These are phyloP conservation scores for Gelatoporia subvermispora DNA, from an alignment of 768 basidiomycete species.

Conservation along the genomic window DNA sequence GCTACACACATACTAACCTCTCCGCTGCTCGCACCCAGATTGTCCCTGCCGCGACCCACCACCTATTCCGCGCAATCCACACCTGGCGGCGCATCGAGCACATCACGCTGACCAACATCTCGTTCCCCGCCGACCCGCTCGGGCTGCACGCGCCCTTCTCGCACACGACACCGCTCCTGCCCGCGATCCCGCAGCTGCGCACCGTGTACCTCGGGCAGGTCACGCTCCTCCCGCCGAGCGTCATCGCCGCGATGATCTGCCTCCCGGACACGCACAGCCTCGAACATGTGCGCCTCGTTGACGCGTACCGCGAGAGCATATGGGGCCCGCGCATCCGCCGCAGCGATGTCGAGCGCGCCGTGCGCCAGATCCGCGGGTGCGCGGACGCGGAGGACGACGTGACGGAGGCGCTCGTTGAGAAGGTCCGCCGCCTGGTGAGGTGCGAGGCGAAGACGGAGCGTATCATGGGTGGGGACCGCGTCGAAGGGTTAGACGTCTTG, in stretches of 20 bases:
- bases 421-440: constrained; percentile 35
- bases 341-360: constrained; percentile 41
- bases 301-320: constrained; percentile 51
- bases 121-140: constrained; percentile 28
- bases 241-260: constrained; percentile 34
- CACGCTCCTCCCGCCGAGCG: constrained; percentile 37
- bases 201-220: constrained; percentile 47
- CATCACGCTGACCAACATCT: constrained; percentile 45
- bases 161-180: constrained; percentile 25
- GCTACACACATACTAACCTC: no score
- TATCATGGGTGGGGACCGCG: constrained; percentile 50
- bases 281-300: constrained; percentile 39
- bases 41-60: constrained; percentile 33
- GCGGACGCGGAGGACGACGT: constrained; percentile 15
- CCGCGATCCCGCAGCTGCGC: constrained; percentile 33
- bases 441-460: constrained; percentile 51
- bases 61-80: constrained; percentile 36
- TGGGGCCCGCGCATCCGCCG: constrained; percentile 52
- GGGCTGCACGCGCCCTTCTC: constrained; percentile 13
- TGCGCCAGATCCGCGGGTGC: constrained; percentile 8
- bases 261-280: constrained; percentile 21
- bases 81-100: constrained; percentile 41
- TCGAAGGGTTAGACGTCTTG: constrained; percentile 20
- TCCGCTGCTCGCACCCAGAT: constrained; percentile 28
- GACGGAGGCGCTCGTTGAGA: constrained; percentile 19